Evolutionary conservation across 352 stramenopile species (phyloP).

Genomic region (Globisporangium polare): DNA sequence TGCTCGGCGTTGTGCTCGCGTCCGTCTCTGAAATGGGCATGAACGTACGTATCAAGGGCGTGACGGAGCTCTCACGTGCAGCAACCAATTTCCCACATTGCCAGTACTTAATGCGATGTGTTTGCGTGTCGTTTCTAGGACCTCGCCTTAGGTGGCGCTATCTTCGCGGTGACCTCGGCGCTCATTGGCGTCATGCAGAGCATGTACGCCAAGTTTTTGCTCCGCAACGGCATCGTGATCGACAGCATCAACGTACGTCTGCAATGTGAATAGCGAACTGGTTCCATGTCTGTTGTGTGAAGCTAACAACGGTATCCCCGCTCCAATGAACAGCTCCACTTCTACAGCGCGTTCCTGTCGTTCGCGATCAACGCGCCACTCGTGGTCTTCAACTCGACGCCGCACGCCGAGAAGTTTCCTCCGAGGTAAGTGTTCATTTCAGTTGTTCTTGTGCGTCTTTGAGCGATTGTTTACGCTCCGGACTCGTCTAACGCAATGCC

Average conservation of each 20-base stretch:
- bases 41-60: slow-evolving; percentile 28
- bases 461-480: not conserved
- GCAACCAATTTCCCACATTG: not conserved
- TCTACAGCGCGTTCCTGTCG: slow-evolving; percentile 81
- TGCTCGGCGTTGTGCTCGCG: slow-evolving; percentile 75
- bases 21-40: slow-evolving; percentile 87
- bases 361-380: slow-evolving; percentile 82
- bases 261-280: too few relatives aligned
- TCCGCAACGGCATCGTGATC: slow-evolving; percentile 67
- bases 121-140: slow-evolving; percentile 27
- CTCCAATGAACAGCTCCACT: slow-evolving; percentile 56
- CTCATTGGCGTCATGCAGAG: slow-evolving; percentile 83
- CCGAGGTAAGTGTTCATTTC: slow-evolving; percentile 20
- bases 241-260: slow-evolving; percentile 85
- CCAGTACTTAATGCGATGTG: not conserved
- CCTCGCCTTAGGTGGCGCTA: slow-evolving; percentile 54
- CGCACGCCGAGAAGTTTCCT: slow-evolving; percentile 48
- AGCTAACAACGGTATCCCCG: not conserved
- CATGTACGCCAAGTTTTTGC: slow-evolving; percentile 86
- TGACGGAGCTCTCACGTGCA: slow-evolving; percentile 17
- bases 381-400: slow-evolving; percentile 51
- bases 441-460: not conserved
- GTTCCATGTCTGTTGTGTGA: not conserved
- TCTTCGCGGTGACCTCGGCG: slow-evolving; percentile 72
- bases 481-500: slow-evolving; percentile 8